These are phyloP conservation scores for Oxyria digyna DNA, from an alignment of 148 eudicot genomes.

Conservation along the genomic window DNA sequence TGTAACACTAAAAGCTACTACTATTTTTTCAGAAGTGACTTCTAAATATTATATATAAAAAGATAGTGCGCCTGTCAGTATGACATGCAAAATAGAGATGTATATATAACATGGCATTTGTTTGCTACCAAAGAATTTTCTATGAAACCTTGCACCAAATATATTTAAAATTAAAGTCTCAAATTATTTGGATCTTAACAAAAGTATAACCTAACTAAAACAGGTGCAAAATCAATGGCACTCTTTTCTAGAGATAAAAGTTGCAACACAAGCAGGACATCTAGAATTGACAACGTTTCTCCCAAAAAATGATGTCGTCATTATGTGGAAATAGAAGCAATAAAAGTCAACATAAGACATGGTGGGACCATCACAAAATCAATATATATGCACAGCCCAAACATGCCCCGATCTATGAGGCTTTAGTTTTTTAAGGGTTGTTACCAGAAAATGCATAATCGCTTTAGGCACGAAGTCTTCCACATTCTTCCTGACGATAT, in stretches of 20 bases:
- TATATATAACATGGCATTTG: neutral
- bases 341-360: neutral
- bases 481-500: slow-evolving; percentile 53
- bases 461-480: slow-evolving; percentile 57
- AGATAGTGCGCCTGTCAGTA: too few species aligned
- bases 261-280: too few species aligned
- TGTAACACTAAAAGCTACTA: neutral
- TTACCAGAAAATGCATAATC: slow-evolving; percentile 62
- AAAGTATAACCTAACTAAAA: too few species aligned
- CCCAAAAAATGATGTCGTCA: too few species aligned
- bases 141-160: neutral
- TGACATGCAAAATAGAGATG: neutral
- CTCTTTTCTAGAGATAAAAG: too few species aligned
- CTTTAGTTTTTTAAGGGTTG: neutral
- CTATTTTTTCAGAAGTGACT: too few species aligned
- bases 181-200: too few species aligned
- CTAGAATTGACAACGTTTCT: too few species aligned
- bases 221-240: too few species aligned
- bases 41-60: too few species aligned
- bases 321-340: neutral
- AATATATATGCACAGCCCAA: neutral
- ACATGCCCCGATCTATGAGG: neutral
- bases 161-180: neutral
- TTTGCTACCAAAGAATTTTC: neutral
- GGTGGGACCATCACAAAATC: neutral